Evolutionary conservation across 1,284 basidiomycete species (phyloP).

Genomic region (Moesziomyces globuligerus): DNA sequence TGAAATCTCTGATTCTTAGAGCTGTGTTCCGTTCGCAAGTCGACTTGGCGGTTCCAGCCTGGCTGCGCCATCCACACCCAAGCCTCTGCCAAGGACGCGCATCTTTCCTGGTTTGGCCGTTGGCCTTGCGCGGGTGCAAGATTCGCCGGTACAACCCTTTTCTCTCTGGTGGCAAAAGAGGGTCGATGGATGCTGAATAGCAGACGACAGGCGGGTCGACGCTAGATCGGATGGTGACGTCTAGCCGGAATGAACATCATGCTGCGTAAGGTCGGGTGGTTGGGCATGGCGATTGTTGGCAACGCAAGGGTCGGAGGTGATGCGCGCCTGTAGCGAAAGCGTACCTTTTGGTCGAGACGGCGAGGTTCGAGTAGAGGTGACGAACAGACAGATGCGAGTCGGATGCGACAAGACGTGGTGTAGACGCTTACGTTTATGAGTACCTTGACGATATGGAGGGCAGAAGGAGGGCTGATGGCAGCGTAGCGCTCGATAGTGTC

Average conservation of each 20-base stretch:
- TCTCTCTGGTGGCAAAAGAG: too few relatives aligned
- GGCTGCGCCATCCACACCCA: too few relatives aligned
- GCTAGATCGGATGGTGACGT: background rate
- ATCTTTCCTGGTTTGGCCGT: too few relatives aligned
- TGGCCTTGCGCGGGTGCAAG: too few relatives aligned
- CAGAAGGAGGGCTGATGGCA: conserved; percentile 28
- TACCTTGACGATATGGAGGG: conserved; percentile 52
- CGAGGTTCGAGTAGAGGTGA: background rate
- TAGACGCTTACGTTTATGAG: conserved; percentile 47
- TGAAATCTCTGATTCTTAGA: background rate
- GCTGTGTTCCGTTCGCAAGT: background rate
- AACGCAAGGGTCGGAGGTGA: background rate
- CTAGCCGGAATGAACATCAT: background rate
- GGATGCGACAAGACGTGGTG: conserved; percentile 10
- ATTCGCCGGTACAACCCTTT: too few relatives aligned
- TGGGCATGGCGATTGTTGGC: background rate
- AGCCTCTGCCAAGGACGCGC: too few relatives aligned
- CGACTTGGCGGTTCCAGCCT: background rate
- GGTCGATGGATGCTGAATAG: too few relatives aligned
- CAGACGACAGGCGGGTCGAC: too few relatives aligned
- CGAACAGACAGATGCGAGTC: conserved; percentile 1
- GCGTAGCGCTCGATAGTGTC: conserved; percentile 26
- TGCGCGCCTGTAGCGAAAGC: background rate
- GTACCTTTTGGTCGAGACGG: background rate
- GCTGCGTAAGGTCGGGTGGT: too few relatives aligned